Percentiles rank a stretch among this genome's conserved stretches.
Conservation (phyloP, 2,329 filamentous ascomycete genomes). For the Aureobasidium sp. region DNA sequence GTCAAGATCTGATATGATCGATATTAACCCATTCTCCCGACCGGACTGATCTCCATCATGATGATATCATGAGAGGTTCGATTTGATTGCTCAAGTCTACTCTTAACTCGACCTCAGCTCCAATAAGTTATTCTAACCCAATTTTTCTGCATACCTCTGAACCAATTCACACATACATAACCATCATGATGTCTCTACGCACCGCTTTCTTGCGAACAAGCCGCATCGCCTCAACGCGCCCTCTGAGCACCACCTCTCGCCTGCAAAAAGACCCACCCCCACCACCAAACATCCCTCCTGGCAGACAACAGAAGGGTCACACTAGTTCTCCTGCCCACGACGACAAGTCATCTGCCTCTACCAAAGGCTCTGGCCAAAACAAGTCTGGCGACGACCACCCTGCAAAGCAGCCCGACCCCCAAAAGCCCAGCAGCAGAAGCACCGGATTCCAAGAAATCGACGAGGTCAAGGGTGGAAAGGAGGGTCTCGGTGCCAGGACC, state of each 20-base stretch:
- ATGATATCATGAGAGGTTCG: constrained; percentile 2
- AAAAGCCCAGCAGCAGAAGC: constrained; percentile 24
- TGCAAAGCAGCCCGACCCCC: constrained; percentile 31
- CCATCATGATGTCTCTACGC: neutral
- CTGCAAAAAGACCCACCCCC: neutral
- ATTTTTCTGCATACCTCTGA: neutral
- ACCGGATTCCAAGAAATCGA: constrained; percentile 26
- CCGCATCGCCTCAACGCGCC: neutral
- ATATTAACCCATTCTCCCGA: neutral
- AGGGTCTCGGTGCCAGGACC: constrained; percentile 19
- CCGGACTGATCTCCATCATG: constrained; percentile 2
- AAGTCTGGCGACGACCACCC: constrained; percentile 29
- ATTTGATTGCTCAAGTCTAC: neutral
- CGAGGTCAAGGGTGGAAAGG: constrained; percentile 29
- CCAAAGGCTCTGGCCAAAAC: constrained; percentile 21
- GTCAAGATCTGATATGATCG: neutral
- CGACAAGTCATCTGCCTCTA: constrained; percentile 26
- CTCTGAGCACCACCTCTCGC: neutral
- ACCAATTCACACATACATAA: neutral
- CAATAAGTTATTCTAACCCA: neutral
- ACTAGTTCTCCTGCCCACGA: neutral
- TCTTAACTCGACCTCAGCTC: neutral
- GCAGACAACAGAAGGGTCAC: neutral
- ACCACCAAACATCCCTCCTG: constrained; percentile 3
- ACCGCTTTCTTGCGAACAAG: neutral